phyloP scores from a whole-genome alignment of 2,329 filamentous ascomycete species.

The Cercospora sp. region DNA sequence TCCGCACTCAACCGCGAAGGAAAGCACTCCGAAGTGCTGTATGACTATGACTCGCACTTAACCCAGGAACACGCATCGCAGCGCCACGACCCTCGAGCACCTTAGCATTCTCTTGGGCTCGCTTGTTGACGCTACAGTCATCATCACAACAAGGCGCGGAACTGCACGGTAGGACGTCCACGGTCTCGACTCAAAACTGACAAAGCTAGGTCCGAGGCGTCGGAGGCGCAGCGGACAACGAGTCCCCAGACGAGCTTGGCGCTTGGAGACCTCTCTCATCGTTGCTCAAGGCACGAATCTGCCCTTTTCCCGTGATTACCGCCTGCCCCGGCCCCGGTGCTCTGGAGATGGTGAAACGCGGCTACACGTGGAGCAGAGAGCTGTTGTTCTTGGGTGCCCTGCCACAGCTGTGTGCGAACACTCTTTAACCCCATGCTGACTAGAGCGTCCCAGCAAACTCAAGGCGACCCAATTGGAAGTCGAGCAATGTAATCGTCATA shows the following conservation, averaged over 20 bases:
- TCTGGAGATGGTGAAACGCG: constrained; percentile 1
- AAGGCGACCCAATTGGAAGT: constrained; percentile 6
- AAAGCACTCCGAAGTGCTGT: background rate
- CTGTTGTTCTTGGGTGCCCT: background rate
- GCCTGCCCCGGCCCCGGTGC: background rate
- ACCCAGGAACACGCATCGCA: background rate
- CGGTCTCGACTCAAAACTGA: background rate
- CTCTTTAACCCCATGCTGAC: background rate
- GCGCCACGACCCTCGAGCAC: background rate
- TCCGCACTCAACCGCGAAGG: background rate
- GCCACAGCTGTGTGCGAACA: background rate
- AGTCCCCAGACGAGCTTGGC: background rate
- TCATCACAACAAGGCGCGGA: background rate
- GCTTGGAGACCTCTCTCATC: background rate
- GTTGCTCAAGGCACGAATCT: background rate
- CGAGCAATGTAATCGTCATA: constrained; percentile 9
- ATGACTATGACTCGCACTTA: background rate
- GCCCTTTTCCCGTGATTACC: background rate
- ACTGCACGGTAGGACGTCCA: background rate
- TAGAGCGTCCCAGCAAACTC: background rate
- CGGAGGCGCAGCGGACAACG: background rate
- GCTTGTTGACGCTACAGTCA: background rate
- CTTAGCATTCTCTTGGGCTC: background rate
- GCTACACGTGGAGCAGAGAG: background rate
- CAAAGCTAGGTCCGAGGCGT: background rate